Evolutionary conservation across 345 rosid genomes (phyloP).

Genomic region (Aquilaria malaccensis): DNA sequence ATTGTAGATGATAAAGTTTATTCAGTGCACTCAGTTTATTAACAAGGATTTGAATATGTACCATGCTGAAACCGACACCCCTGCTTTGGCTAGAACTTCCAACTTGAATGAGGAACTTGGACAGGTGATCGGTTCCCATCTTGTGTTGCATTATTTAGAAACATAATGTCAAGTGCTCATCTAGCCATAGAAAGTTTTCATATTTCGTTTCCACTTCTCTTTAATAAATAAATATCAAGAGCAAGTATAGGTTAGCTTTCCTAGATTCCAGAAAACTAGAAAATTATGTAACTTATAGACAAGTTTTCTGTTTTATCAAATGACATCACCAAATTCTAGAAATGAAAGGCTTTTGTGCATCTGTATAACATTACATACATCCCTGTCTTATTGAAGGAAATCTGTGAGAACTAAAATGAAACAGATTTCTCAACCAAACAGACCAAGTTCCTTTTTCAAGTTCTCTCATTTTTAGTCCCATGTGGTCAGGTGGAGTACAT

Average conservation of each 20-base stretch:
- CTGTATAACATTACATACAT: no score
- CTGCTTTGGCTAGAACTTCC: conserved; percentile 95
- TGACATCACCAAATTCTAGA: no score
- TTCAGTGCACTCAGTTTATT: conserved; percentile 93
- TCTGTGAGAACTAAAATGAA: no score
- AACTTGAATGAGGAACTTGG: conserved; percentile 99
- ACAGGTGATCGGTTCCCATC: conserved; percentile 51
- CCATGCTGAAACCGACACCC: conserved; percentile 84
- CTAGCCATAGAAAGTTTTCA: not conserved
- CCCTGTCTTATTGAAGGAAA: no score
- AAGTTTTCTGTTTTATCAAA: no score
- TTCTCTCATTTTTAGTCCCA: conserved; percentile 1
- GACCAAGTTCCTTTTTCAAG: no score
- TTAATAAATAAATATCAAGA: no score
- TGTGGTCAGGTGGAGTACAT: conserved; percentile 86
- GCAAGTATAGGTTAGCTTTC: no score
- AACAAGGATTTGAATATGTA: conserved; percentile 93
- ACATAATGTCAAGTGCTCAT: not conserved
- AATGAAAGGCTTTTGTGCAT: no score
- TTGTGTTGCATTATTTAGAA: not conserved
- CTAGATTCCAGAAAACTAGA: no score
- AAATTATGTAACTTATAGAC: no score
- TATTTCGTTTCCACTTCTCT: not conserved
- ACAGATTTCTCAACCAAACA: no score
- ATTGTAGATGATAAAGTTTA: conserved; percentile 91